Conservation (phyloP, 257 asterid species). For the Schizonepeta tenuifolia region DNA sequence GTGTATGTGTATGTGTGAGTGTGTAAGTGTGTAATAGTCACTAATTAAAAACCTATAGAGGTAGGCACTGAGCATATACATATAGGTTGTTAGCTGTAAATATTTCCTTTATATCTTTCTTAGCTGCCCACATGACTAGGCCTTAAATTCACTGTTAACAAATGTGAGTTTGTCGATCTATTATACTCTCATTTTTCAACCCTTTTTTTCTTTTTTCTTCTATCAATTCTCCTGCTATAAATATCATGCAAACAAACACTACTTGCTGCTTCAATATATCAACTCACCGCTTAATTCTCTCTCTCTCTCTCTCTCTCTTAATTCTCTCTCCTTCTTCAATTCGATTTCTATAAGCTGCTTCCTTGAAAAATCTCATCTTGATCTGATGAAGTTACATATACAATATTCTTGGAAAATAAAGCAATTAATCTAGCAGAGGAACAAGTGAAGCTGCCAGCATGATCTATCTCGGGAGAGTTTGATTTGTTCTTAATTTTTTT, state of each 20-base stretch:
- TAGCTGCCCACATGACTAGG: constrained; percentile 47
- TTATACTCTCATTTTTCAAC: background rate
- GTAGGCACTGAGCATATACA: background rate
- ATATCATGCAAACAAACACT: constrained; percentile 22
- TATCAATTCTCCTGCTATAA: constrained; percentile 34
- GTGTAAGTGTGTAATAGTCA: no score
- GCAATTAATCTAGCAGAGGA: constrained; percentile 28
- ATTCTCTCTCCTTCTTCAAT: no score
- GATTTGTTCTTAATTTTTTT: background rate
- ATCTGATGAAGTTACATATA: background rate
- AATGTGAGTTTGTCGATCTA: constrained; percentile 37
- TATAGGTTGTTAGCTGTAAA: constrained; percentile 28
- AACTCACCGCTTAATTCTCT: no score
- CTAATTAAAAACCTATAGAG: constrained; percentile 12
- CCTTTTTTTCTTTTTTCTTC: no score
- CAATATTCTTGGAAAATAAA: background rate
- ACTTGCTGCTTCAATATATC: no score
- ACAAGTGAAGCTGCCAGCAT: constrained; percentile 99
- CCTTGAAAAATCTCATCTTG: background rate
- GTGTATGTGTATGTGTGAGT: background rate
- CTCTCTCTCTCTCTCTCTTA: no score
- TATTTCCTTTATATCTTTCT: constrained; percentile 12
- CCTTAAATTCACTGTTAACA: constrained; percentile 56
- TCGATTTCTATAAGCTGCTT: no score
- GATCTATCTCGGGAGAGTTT: constrained; percentile 68